Evolutionary conservation across 805 yeast genomes (phyloP), one percentile per base, ranked within the genome.

Genomic region (Nakazawaea pomicola): DNA sequence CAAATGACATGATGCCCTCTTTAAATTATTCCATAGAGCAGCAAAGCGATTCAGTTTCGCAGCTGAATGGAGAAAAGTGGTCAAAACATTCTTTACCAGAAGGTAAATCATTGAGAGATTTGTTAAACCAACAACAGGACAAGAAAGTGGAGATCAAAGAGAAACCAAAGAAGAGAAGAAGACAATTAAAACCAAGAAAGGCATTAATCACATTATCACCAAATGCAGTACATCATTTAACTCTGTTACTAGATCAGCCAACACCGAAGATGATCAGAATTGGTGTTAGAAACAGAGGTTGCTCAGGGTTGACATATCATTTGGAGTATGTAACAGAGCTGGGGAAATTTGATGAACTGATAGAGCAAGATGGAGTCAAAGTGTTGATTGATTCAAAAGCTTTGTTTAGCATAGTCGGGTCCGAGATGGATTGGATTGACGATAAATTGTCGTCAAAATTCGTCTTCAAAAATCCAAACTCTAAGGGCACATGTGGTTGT

Each of bases 381-480:
- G 95, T 93, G 2, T 71, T 90, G 41, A 87, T 93, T 34, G 99
- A 93, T 60, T 91, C 98, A 20, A 93, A 93, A 61, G 99, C 99
- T 0, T 70, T 93, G 41, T 90, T 93, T 61, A 83, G 95, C 51
- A 90, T 93, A 33, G 95, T 93, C 44, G 99, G 99, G 1, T 83
- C 95, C 5, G 95, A 90, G 62, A 93, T 93, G 99, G 99, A 93
- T 63, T 93, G 96, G 96, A 70, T 87, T 36, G 98, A 93, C 56
- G 96, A 93, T 56, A 90, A 88, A 60, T 68, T 93, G 48, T 76
- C 89, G 24, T 80, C 93, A 11, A 76, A 95, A 55, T 93, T 93
- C 59, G 88, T 93, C 15, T 93, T 93, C 71, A 83, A 75, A 58
- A 93, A 93, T 61, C 99, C 99, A 48, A 93, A 93, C 64, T 84